phyloP scores from a whole-genome alignment of 495 filamentous ascomycete genomes.

The Penicillium robsamsonii region DNA sequence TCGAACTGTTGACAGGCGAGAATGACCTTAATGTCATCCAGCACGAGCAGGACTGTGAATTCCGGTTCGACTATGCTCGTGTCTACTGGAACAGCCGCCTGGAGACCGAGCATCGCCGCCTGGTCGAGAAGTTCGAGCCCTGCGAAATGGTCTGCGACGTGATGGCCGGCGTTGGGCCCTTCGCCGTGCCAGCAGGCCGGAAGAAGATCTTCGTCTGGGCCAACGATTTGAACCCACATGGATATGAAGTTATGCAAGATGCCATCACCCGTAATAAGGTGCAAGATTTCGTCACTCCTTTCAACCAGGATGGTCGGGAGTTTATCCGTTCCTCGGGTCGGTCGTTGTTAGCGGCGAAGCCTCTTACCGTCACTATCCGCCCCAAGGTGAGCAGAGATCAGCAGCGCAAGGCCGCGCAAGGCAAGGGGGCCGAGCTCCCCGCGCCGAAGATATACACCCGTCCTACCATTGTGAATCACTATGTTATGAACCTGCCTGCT shows the following conservation, averaged over 20 bases:
- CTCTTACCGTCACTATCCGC: constrained; percentile 45
- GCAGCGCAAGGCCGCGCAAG: constrained; percentile 20
- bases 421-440: constrained; percentile 25
- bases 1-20: constrained; percentile 83
- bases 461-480: constrained; percentile 72
- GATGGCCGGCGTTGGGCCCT: constrained; percentile 97
- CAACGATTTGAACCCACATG: constrained; percentile 94
- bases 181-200: constrained; percentile 88
- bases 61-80: constrained; percentile 59
- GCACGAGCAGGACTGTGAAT: constrained; percentile 50
- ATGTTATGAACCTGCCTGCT: constrained; percentile 95
- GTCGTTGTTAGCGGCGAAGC: constrained; percentile 53
- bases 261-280: constrained; percentile 81
- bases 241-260: constrained; percentile 64
- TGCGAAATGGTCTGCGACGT: constrained; percentile 93
- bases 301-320: constrained; percentile 72
- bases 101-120: constrained; percentile 78
- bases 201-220: constrained; percentile 92
- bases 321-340: constrained; percentile 74
- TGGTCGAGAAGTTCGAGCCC: constrained; percentile 72
- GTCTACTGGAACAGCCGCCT: constrained; percentile 98
- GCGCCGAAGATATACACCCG: constrained; percentile 54
- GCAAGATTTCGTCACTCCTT: constrained; percentile 67
- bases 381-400: constrained; percentile 32
- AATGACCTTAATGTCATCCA: constrained; percentile 78